Conservation (phyloP, 1,139 yeast species). For the Nadsonia commutata region DNA sequence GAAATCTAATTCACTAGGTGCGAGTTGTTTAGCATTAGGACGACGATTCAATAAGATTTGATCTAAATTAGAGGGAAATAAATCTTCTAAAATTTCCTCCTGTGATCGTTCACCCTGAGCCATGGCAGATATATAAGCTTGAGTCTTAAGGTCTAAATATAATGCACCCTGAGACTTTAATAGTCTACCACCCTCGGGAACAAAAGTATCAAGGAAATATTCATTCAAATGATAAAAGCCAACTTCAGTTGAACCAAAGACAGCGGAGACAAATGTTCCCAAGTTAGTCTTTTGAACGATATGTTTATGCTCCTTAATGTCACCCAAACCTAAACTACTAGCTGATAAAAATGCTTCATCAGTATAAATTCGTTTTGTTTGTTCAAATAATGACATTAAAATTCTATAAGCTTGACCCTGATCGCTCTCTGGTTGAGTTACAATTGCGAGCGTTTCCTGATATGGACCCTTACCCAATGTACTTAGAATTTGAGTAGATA, state of each 20-base stretch:
- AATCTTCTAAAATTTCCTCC: slow-evolving; percentile 56
- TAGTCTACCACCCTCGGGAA: slow-evolving; percentile 36
- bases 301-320: slow-evolving; percentile 30
- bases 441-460: slow-evolving; percentile 57
- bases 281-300: slow-evolving; percentile 72
- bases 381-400: slow-evolving; percentile 60
- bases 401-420: slow-evolving; percentile 65
- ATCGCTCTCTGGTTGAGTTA: slow-evolving; percentile 55
- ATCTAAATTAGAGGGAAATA: slow-evolving; percentile 46
- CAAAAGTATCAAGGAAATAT: slow-evolving; percentile 66
- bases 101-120: slow-evolving; percentile 57
- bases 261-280: slow-evolving; percentile 75
- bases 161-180: slow-evolving; percentile 69
- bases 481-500: slow-evolving; percentile 59
- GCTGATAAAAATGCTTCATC: slow-evolving; percentile 16
- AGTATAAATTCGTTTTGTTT: slow-evolving; percentile 22
- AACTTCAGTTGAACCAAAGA: slow-evolving; percentile 69
- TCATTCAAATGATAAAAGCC: slow-evolving; percentile 81
- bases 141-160: slow-evolving; percentile 79
- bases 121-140: slow-evolving; percentile 81
- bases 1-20: slow-evolving; percentile 63
- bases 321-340: slow-evolving; percentile 9
- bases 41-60: slow-evolving; percentile 31
- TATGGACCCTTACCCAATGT: slow-evolving; percentile 56
- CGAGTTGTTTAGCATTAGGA: slow-evolving; percentile 22